Conservation (phyloP, 805 yeast species). For the Monosporozyma siamensis region DNA sequence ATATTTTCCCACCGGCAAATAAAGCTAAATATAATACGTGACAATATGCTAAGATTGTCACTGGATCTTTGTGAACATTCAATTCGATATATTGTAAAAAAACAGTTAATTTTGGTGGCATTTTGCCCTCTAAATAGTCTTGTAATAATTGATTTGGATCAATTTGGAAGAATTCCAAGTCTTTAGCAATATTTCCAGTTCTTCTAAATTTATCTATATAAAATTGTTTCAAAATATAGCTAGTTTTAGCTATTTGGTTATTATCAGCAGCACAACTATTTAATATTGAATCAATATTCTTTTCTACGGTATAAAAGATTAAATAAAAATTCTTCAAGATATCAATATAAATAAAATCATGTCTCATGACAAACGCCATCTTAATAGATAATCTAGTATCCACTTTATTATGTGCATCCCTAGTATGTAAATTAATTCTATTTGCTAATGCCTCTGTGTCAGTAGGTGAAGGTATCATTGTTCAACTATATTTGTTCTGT, state of each 20-base stretch:
- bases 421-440: conserved; percentile 65
- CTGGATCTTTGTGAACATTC: conserved; percentile 53
- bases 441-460: conserved; percentile 79
- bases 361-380: conserved; percentile 67
- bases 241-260: conserved; percentile 40
- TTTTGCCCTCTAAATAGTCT: conserved; percentile 21
- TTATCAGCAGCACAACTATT: conserved; percentile 39
- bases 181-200: conserved; percentile 45
- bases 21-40: conserved; percentile 79
- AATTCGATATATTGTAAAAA: conserved; percentile 52
- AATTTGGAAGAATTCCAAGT: conserved; percentile 51
- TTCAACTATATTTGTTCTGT: not conserved
- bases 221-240: conserved; percentile 42
- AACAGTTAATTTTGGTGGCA: conserved; percentile 43
- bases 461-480: conserved; percentile 55
- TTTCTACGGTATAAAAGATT: conserved; percentile 57
- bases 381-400: conserved; percentile 60
- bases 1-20: conserved; percentile 76
- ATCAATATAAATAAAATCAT: conserved; percentile 68
- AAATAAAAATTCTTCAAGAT: conserved; percentile 69
- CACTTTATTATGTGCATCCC: conserved; percentile 55
- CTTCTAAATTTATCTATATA: conserved; percentile 69
- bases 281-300: conserved; percentile 24
- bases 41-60: conserved; percentile 65
- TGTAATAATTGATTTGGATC: conserved; percentile 8